phyloP scores from a whole-genome alignment of 345 rosid genomes.

The Trapa bicornis region DNA sequence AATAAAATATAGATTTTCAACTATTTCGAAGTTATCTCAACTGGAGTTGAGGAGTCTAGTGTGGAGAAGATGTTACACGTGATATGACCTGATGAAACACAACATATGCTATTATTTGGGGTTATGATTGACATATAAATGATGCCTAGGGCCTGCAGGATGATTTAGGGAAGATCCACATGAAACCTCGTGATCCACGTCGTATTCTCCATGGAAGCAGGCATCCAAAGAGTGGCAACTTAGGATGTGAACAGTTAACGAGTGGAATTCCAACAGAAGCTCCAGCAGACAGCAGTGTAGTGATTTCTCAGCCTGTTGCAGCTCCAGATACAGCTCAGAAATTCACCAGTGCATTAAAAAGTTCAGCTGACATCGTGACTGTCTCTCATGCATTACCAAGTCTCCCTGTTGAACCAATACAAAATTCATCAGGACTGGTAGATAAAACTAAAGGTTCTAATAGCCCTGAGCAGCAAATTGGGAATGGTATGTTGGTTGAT shows the following conservation, averaged over 20 bases:
- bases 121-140: not conserved
- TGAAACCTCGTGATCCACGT: slow-evolving; percentile 99
- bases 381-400: slow-evolving; percentile 39
- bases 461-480: slow-evolving; percentile 23
- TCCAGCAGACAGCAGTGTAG: slow-evolving; percentile 22
- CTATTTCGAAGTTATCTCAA: not conserved
- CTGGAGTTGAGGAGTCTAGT: no score
- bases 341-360: slow-evolving; percentile 57
- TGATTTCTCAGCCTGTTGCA: slow-evolving; percentile 23
- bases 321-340: slow-evolving; percentile 50
- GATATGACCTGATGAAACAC: not conserved
- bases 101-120: not conserved
- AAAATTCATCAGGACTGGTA: slow-evolving; percentile 22
- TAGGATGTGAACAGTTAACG: slow-evolving; percentile 40
- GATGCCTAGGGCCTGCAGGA: slow-evolving; percentile 29
- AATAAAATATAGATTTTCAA: not conserved
- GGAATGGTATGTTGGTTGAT: slow-evolving; percentile 24
- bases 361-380: slow-evolving; percentile 44
- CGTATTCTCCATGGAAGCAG: slow-evolving; percentile 57
- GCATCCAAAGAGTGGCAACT: slow-evolving; percentile 41
- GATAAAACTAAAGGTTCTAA: slow-evolving; percentile 19
- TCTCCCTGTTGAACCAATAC: slow-evolving; percentile 17
- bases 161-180: slow-evolving; percentile 55
- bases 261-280: slow-evolving; percentile 26
- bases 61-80: not conserved